Conservation (phyloP, 2,329 filamentous ascomycete genomes). For the Botrytis galanthina region DNA sequence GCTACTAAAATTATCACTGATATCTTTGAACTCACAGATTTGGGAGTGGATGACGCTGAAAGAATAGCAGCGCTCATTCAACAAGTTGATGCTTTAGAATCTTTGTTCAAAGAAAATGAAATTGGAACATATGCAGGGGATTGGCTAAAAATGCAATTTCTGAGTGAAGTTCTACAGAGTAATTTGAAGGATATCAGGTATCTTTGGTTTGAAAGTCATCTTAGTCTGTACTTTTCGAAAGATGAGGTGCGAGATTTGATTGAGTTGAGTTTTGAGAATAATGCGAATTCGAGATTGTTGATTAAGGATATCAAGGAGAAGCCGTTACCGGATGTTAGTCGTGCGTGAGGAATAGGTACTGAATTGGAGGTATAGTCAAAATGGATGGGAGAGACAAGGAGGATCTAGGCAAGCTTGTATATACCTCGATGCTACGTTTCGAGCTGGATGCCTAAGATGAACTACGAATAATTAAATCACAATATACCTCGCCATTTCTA, state of each 20-base stretch:
- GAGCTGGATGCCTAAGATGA: not conserved
- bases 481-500: not conserved
- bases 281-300: slow-evolving; percentile 54
- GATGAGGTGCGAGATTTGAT: slow-evolving; percentile 63
- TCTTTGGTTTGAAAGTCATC: slow-evolving; percentile 64
- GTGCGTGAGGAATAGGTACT: not conserved
- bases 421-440: not conserved
- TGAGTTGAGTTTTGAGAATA: slow-evolving; percentile 62
- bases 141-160: slow-evolving; percentile 63
- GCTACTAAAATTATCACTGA: slow-evolving; percentile 60
- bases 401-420: not conserved
- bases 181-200: slow-evolving; percentile 62
- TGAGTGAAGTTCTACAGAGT: slow-evolving; percentile 64
- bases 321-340: not conserved
- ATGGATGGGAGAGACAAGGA: not conserved
- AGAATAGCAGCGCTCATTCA: slow-evolving; percentile 58
- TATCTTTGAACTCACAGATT: slow-evolving; percentile 59
- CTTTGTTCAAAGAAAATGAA: slow-evolving; percentile 54
- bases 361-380: not conserved
- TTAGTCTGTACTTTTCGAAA: slow-evolving; percentile 60
- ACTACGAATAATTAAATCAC: not conserved
- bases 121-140: slow-evolving; percentile 60
- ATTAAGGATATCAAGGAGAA: slow-evolving; percentile 55
- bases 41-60: slow-evolving; percentile 64
- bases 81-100: slow-evolving; percentile 56